Evolutionary conservation across 371 early-diverging fungal genomes (phyloP), one percentile per base, ranked within the genome.

Genomic region (Nematocida homosporus): DNA sequence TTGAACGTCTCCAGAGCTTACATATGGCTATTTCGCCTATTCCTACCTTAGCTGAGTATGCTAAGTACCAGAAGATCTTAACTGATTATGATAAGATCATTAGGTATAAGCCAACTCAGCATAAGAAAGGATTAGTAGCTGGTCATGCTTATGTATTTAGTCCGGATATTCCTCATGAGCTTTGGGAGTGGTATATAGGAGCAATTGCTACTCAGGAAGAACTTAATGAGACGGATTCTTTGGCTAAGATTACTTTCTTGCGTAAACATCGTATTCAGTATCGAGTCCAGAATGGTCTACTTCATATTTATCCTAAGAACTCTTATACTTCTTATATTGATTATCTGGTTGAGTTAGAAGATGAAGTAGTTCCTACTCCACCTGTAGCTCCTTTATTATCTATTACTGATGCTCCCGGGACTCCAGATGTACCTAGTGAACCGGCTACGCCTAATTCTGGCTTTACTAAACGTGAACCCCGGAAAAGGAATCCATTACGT

Each of bases 41-140:
- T 23, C 23, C 41, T 38, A 8, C 27, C 3, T 16, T 38, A 23
- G 25, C n/a, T 10, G 35, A 63, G 30, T 52, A 51, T 13, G 30
- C 25, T 8, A 59, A 63, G 37, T 61, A 72, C 44, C 75, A 60
- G 35, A 72, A 57, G 42, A 34, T 72, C 3, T 27, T 61, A 23
- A 72, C 75, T 27, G 75, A 72, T 37, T 72, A 72, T 50, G 75
- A 72, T 37, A 59, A 52, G 35, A 20, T 63, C 2, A 72, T 72
- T 23, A 56, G 69, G 30, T 34, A 57, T 57, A 57, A 57, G 37
- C 20, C 34, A 13, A 10, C 40, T 10, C 29, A 20, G 5, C 6
- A 53, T 13, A 42, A 25, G 34, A 40, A 63, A 44, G 47, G 6
- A 42, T 16, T 8, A 18, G n/a, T 37, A 10, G n/a, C 41, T 6